Evolutionary conservation across 345 rosid genomes (phyloP), one percentile per base, ranked within the genome.

Genomic region (Trapa incisa): DNA sequence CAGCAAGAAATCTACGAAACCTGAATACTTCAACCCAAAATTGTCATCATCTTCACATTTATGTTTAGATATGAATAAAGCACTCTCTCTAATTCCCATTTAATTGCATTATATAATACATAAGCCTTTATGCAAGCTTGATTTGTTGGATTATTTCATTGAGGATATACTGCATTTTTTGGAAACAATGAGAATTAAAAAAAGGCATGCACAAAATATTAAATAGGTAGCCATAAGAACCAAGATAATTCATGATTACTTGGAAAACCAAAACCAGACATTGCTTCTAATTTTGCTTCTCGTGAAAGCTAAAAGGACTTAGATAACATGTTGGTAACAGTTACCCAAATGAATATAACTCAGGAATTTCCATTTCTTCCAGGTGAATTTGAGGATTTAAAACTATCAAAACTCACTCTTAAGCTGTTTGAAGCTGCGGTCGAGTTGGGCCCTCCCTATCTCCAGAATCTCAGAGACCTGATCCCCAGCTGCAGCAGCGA

Each of bases 361-460:
- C 54, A 22, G 29, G 56, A 67, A n/a, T 53, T 54, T 54, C 37
- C 9, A 50, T 15, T 37, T 17, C 56, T 35, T 6, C 14, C 56
- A 9, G 35, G 12, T 48, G 29, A 47, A 47, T 45, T n/a, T 58
- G 11, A 58, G 12, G 63, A 11, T 58, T 58, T 35, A 32, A 36
- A 33, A 66, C 12, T 32, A 39, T 14, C 29, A 22, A 33, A 57
- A 75, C 80, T 75, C 57, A 94, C 99, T 91, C 81, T 87, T 94
- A 72, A 94, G 80, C 53, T 87, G 96, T 60, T 89, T 80, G 84
- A 94, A 94, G 76, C 87, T 94, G 9, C 87, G 85, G 79, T 94
- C 99, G 11, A 91, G 88, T 86, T 88, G 99, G 65, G 99, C 99
- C 33, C 86, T 72, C 52, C 97, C 83, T 41, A 94, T 74, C 73